Base-by-base conservation (phyloP, 371 early-diverging fungal genomes). In the Furculomyces boomerangus region DNA sequence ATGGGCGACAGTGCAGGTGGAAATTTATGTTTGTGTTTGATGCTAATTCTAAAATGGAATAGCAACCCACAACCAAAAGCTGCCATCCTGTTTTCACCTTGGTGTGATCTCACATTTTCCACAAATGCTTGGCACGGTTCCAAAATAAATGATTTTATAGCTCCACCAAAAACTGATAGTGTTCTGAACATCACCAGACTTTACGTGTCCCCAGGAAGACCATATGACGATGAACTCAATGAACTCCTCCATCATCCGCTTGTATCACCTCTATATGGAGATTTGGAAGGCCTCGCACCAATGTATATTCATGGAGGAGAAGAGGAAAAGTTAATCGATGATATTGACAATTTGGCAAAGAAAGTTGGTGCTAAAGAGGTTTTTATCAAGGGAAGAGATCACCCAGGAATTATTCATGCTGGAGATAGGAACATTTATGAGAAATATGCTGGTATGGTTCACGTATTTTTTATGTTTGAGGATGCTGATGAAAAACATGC, bases 1-100 rank as follows among this genome's bases (percentile, higher is more conserved):
- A 72, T 79, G 54, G 92, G 92, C 2, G 91, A 88, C 55, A 81
- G 81, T 22, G 88, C 89, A 0, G 89, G 89, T 14, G 83, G 84
- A 14, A 77, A 79, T 22, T 57, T 69, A 5, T 58, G 57, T 3
- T 22, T 65, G 28, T 47, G 47, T 2, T 27, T 58, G 1, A 14
- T 74, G 26, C 55, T 27, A 14, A 24, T 47, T 3, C 41, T 54
- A 41, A 40, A 54, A 44, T 18, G 27, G 14, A 3, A 7, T 30
- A 40, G 39, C 16, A 20, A 40, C 5, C 43, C 5, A 18, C 49
- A 54, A 29, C 55, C 55, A 29, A 35, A 22, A 41, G 55, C 43
- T 37, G 31, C 31, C n/a, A 48, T 45, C 30, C 39, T 57, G 2
- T 22, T 58, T 7, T 63, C 61, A 41, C 66, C 66, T 1, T 47